Percentiles rank a stretch among this genome's conserved stretches.
phyloP scores from a whole-genome alignment of 2,329 filamentous ascomycete species.

The Talaromyces sp. region DNA sequence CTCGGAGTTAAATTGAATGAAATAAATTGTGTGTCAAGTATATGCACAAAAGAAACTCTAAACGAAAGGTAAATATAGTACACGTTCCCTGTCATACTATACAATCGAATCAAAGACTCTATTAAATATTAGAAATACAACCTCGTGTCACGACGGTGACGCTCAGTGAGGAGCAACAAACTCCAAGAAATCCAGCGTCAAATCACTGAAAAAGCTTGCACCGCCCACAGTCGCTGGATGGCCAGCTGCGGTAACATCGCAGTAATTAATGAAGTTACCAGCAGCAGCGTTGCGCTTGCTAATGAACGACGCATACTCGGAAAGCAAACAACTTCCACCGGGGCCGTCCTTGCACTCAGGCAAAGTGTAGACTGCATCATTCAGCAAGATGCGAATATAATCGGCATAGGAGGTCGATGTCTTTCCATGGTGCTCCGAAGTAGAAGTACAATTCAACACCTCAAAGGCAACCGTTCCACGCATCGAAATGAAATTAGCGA shows the following conservation, averaged over 20 bases:
- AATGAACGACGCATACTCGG: conserved; percentile 47
- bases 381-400: conserved; percentile 56
- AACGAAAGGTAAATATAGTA: neutral
- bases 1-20: neutral
- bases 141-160: neutral
- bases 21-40: neutral
- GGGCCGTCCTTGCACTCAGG: conserved; percentile 55
- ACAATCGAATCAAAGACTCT: neutral
- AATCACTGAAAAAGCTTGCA: conserved; percentile 29
- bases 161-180: conserved; percentile 27
- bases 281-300: conserved; percentile 46
- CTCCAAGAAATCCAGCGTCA: conserved; percentile 28
- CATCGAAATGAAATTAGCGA: conserved; percentile 59
- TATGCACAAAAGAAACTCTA: neutral
- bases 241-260: conserved; percentile 24
- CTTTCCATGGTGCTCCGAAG: conserved; percentile 4
- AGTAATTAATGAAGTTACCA: conserved; percentile 46
- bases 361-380: conserved; percentile 62
- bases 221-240: conserved; percentile 21
- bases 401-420: neutral
- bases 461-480: conserved; percentile 65
- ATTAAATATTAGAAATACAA: neutral
- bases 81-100: neutral
- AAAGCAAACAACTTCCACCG: conserved; percentile 52
- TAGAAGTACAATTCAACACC: conserved; percentile 52